A percentile compares a stretch with the other conserved stretches of the same genome.
Evolutionary conservation across 129 eudicot genomes (phyloP).

Genomic region (Dittrichia graveolens): DNA sequence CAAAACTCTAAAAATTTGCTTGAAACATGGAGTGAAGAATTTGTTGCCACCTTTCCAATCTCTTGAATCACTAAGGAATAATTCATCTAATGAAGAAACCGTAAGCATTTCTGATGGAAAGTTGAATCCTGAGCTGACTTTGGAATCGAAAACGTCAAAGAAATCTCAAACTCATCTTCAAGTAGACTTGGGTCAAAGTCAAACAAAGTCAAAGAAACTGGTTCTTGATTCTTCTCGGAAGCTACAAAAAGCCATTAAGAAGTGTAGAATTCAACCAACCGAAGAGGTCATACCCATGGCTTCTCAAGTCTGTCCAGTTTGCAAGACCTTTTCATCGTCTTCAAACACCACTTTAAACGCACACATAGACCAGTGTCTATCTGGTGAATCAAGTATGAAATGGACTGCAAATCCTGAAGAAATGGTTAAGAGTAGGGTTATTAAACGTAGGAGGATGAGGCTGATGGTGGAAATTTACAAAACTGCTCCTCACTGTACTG

Average conservation of each 20-base stretch:
- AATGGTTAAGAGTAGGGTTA: slow-evolving; percentile 54
- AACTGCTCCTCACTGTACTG: slow-evolving; percentile 60
- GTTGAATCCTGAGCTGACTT: slow-evolving; percentile 28
- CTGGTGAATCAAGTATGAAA: slow-evolving; percentile 46
- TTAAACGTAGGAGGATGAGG: slow-evolving; percentile 63
- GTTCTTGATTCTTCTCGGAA: slow-evolving; percentile 35
- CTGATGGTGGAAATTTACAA: slow-evolving; percentile 65
- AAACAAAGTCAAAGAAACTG: slow-evolving; percentile 26
- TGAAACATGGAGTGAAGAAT: slow-evolving; percentile 57
- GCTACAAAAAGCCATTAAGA: slow-evolving; percentile 38
- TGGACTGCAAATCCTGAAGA: slow-evolving; percentile 45
- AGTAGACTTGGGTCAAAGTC: slow-evolving; percentile 30
- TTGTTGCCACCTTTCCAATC: slow-evolving; percentile 75
- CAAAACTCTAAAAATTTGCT: slow-evolving; percentile 59
- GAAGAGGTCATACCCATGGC: slow-evolving; percentile 51
- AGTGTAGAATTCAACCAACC: slow-evolving; percentile 41
- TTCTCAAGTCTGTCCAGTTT: slow-evolving; percentile 79
- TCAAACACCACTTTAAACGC: slow-evolving; percentile 86
- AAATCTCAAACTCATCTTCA: slow-evolving; percentile 24
- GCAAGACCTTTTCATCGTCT: slow-evolving; percentile 74
- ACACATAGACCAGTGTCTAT: slow-evolving; percentile 81
- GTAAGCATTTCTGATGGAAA: slow-evolving; percentile 32
- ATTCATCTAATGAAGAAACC: slow-evolving; percentile 33
- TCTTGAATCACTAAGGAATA: slow-evolving; percentile 46
- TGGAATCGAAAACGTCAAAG: slow-evolving; percentile 15